Evolutionary conservation across 768 basidiomycete species (phyloP).

Genomic region (Artomyces pyxidatus): DNA sequence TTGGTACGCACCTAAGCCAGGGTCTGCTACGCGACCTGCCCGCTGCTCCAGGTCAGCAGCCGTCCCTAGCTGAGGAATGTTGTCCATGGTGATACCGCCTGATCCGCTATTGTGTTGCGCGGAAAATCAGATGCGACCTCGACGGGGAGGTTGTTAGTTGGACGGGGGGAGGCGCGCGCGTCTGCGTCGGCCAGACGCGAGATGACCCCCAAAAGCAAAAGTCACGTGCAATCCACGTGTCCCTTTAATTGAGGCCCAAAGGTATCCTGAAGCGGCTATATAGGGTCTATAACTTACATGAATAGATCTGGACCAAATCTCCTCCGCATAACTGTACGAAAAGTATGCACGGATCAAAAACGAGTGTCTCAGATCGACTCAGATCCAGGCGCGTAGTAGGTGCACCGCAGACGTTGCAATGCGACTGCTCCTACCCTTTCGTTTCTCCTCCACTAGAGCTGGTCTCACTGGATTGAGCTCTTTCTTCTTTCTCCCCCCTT

Average conservation of each 20-base stretch:
- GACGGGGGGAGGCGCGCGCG: not conserved
- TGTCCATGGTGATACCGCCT: constrained; percentile 29
- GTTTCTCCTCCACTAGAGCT: not conserved
- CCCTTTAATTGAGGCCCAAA: no score
- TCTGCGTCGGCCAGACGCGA: not conserved
- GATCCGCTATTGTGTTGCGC: not conserved
- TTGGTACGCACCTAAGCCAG: constrained; percentile 48
- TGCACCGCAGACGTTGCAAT: no score
- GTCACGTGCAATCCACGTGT: no score
- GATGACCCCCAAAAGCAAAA: not conserved
- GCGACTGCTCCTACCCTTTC: not conserved
- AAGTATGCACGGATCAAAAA: no score
- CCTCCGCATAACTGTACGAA: no score
- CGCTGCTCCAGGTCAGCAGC: constrained; percentile 61
- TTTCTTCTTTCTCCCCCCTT: not conserved
- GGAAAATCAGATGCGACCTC: not conserved
- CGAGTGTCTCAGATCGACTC: no score
- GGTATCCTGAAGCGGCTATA: no score
- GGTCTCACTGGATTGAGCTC: no score
- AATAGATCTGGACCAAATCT: no score
- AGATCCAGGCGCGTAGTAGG: no score
- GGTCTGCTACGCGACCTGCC: constrained; percentile 68
- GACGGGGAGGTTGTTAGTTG: no score
- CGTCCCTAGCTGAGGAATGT: constrained; percentile 34
- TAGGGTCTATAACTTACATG: no score